Base-by-base conservation (phyloP, 2,329 filamentous ascomycete genomes). In the Acrocalymma vagum region DNA sequence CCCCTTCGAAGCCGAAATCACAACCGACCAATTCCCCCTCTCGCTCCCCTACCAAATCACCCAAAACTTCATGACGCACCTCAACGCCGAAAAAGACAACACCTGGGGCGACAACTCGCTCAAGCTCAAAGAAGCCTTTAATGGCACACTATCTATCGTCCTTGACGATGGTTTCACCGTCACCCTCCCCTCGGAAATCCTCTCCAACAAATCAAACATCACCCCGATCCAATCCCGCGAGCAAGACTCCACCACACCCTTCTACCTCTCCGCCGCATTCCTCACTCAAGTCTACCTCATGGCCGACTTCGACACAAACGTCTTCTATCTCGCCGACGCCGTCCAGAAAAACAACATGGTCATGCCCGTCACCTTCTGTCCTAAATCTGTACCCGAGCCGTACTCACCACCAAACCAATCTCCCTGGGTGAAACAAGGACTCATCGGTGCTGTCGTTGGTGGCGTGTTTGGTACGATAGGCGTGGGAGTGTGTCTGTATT, bases 281-380 rank as follows among this genome's bases (percentile, higher is more conserved):
- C 67, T 76, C 23, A 62, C 58, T 10, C 69, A 74, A 42, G 60
- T 74, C 39, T 76, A 75, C 51, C 63, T 76, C 21, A 74, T 73
- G 60, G 64, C 69, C 28, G 71, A 74, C 50, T 75, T 67, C 51
- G 71, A 73, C 30, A 47, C 61, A 2, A 53, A 60, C 31, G 45
- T 46, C 39, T 75, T 76, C 57, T 72, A 66, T 52, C 69, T 76
- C 35, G 72, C 72, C 2, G 47, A 63, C 20, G 72, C 68, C 2
- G 51, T 71, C 6, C 63, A 65, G 31, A 65, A 71, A 28, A 66
- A 68, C 41, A 69, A 66, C 34, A 68, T 66, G 46, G 69, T 74
- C 42, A 70, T 71, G 60, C 72, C 72, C 5, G 48, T 55, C 2
- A 62, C 73, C 1, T 71, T 71, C 42, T 76, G 73, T 37, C 67